Conservation (phyloP, 495 filamentous ascomycete genomes). For the Trichoderma asperelloides region DNA sequence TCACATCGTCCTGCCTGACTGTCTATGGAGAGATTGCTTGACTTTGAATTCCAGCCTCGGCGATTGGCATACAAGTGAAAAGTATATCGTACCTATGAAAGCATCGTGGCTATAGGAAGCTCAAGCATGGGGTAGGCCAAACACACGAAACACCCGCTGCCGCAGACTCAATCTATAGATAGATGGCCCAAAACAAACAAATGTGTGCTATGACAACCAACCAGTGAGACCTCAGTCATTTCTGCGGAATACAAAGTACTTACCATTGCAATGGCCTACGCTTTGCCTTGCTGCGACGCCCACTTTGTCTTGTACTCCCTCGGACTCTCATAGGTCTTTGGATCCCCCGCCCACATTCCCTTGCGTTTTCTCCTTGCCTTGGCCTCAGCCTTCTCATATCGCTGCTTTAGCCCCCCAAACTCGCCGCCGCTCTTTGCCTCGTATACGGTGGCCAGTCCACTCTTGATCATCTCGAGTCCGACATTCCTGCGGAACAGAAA, state of each 20-base stretch:
- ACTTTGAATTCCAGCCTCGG: too few species aligned
- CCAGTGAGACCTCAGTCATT: neutral
- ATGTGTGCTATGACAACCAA: neutral
- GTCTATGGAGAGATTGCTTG: too few species aligned
- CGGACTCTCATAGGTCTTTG: constrained; percentile 64
- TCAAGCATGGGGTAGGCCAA: neutral
- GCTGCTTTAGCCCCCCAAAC: constrained; percentile 61
- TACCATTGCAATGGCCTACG: neutral
- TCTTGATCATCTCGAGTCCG: constrained; percentile 77
- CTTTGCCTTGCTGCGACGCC: neutral
- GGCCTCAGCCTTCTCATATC: constrained; percentile 64
- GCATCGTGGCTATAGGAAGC: too few species aligned
- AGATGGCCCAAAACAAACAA: neutral
- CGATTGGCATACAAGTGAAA: too few species aligned
- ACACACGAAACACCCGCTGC: neutral
- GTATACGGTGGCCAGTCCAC: constrained; percentile 79
- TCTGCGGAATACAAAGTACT: neutral
- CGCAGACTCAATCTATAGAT: neutral
- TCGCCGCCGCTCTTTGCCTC: constrained; percentile 83
- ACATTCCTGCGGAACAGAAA: constrained; percentile 66
- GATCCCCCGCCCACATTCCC: constrained; percentile 65
- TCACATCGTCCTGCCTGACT: too few species aligned
- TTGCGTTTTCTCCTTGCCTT: constrained; percentile 56
- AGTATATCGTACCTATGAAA: too few species aligned
- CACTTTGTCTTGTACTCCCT: constrained; percentile 62